Percentiles rank a stretch among this genome's conserved stretches.
Evolutionary conservation across 768 basidiomycete genomes (phyloP).

Genomic region (Daedalea quercina): DNA sequence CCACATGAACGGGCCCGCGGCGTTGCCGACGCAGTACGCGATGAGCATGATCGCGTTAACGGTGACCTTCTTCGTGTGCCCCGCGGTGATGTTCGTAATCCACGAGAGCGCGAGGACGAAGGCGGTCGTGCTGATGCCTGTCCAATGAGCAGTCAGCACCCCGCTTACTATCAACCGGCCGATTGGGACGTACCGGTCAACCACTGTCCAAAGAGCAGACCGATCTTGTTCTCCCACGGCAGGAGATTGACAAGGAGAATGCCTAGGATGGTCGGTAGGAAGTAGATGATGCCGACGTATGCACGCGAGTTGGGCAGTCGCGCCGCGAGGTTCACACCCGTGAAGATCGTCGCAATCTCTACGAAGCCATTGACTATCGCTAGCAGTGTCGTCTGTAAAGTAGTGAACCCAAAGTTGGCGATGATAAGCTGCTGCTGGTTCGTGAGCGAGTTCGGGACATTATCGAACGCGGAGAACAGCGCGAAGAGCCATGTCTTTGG

Average conservation of each 20-base stretch:
- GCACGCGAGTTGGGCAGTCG: conserved; percentile 51
- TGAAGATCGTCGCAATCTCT: conserved; percentile 65
- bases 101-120: conserved; percentile 62
- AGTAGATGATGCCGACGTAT: conserved; percentile 53
- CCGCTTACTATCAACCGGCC: no score
- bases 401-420: conserved; percentile 55
- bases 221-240: conserved; percentile 63
- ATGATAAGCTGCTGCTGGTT: conserved; percentile 64
- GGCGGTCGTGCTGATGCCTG: conserved; percentile 46
- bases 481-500: conserved; percentile 77
- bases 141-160: no score
- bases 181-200: conserved; percentile 39
- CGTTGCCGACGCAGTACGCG: conserved; percentile 63
- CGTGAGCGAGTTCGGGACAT: conserved; percentile 62
- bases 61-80: conserved; percentile 69
- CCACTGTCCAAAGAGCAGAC: conserved; percentile 54
- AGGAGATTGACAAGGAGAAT: conserved; percentile 55
- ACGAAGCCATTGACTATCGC: conserved; percentile 59
- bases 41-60: conserved; percentile 67
- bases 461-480: conserved; percentile 52
- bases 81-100: conserved; percentile 59
- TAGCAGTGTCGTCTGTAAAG: conserved; percentile 62
- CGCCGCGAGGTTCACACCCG: conserved; percentile 52
- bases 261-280: conserved; percentile 60
- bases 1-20: conserved; percentile 76